Conservation (phyloP, 2,329 filamentous ascomycete species). For the Gaeumannomyces sp. region DNA sequence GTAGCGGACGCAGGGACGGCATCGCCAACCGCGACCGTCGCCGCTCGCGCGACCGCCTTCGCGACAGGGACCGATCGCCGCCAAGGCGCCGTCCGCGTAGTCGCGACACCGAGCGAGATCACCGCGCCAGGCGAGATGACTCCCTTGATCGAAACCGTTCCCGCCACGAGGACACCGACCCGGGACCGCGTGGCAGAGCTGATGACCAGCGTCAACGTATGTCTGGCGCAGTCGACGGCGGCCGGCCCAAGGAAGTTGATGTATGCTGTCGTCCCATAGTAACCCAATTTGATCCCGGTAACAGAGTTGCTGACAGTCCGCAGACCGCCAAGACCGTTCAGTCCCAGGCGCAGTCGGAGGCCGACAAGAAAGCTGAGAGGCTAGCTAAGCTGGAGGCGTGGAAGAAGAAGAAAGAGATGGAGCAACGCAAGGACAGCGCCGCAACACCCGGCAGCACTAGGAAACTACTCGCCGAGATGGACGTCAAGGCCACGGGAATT, state of each 20-base stretch:
- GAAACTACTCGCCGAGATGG: slow-evolving; percentile 67
- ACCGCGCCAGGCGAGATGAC: slow-evolving; percentile 65
- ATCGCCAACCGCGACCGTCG: slow-evolving; percentile 50
- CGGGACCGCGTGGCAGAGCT: slow-evolving; percentile 58
- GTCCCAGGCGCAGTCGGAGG: slow-evolving; percentile 52
- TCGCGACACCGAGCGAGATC: slow-evolving; percentile 58
- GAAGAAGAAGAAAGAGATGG: slow-evolving; percentile 83
- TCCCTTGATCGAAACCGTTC: slow-evolving; percentile 60
- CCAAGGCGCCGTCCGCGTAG: slow-evolving; percentile 54
- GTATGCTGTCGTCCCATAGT: slow-evolving; percentile 35
- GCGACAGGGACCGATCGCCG: slow-evolving; percentile 52
- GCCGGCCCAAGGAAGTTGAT: slow-evolving; percentile 46
- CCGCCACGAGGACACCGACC: slow-evolving; percentile 65
- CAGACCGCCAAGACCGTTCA: slow-evolving; percentile 50
- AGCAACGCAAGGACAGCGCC: slow-evolving; percentile 65
- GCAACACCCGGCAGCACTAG: slow-evolving; percentile 58
- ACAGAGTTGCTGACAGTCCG: slow-evolving; percentile 5
- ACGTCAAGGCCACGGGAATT: slow-evolving; percentile 55
- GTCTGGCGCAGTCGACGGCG: slow-evolving; percentile 41
- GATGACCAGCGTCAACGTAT: slow-evolving; percentile 54
- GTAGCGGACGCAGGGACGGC: slow-evolving; percentile 52
- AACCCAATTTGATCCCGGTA: not conserved
- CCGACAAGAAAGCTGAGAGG: slow-evolving; percentile 72
- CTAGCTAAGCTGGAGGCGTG: slow-evolving; percentile 80
- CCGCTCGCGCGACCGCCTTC: slow-evolving; percentile 55